A percentile compares a stretch with the other conserved stretches of the same genome.
Conservation (phyloP, 345 rosid genomes). For the Salix koriyanagi region DNA sequence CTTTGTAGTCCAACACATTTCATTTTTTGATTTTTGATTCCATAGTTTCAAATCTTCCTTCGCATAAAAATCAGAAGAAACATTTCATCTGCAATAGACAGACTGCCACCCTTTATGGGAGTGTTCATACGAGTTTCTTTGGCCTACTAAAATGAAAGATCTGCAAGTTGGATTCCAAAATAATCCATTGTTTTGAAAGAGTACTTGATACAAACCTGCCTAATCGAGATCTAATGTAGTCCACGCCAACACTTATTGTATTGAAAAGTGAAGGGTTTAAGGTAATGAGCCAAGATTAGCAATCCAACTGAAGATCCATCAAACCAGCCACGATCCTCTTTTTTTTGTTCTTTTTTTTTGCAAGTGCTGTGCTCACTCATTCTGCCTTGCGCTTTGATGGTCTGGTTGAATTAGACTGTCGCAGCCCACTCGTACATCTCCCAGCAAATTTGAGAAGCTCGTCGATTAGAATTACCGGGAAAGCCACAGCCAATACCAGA, state of each 20-base stretch:
- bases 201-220: not conserved
- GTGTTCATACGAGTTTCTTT: not conserved
- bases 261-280: not conserved
- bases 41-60: too few relatives aligned
- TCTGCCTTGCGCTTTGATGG: constrained; percentile 55
- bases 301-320: not conserved
- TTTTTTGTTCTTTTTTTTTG: too few relatives aligned
- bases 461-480: constrained; percentile 82
- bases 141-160: not conserved
- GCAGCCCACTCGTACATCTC: constrained; percentile 46
- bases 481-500: constrained; percentile 64
- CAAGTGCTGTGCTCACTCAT: constrained; percentile 5
- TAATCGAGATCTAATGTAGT: constrained; percentile 8
- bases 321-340: too few relatives aligned
- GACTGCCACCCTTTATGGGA: not conserved
- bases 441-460: constrained; percentile 81
- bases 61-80: not conserved
- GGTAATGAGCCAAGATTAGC: not conserved
- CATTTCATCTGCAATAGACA: not conserved
- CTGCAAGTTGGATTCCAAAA: not conserved
- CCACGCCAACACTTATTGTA: not conserved
- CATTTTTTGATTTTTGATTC: not conserved
- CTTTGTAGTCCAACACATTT: too few relatives aligned
- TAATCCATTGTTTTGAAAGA: not conserved
- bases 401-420: constrained; percentile 31